Evolutionary conservation across 768 basidiomycete species (phyloP).

Genomic region (Agaricus subrufescens): DNA sequence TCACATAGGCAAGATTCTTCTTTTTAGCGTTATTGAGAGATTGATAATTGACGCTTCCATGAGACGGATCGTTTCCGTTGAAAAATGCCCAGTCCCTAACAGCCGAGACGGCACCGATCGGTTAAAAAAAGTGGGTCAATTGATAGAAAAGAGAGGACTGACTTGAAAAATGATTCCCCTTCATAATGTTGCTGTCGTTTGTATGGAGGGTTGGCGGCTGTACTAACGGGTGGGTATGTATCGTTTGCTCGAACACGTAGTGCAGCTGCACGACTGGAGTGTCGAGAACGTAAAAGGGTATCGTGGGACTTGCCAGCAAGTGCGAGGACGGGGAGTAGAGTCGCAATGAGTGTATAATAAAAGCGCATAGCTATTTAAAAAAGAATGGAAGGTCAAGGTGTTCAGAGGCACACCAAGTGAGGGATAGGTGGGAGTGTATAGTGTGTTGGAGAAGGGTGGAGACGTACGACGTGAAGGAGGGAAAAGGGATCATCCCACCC

Average conservation of each 20-base stretch:
- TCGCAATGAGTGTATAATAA: constrained; percentile 1
- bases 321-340: constrained; percentile 1
- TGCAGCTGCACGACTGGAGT: background rate
- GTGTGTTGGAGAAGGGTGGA: too few species aligned
- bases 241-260: background rate
- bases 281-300: background rate
- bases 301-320: constrained; percentile 7
- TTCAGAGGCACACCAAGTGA: too few species aligned
- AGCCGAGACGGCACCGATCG: background rate
- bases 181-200: constrained; percentile 30
- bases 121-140: background rate
- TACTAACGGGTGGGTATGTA: background rate
- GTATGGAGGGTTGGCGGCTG: constrained; percentile 13
- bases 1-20: constrained; percentile 57
- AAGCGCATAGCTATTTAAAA: background rate
- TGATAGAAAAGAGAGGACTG: constrained; percentile 8
- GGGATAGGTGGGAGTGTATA: too few species aligned
- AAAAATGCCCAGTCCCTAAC: constrained; percentile 65
- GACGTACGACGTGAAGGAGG: too few species aligned
- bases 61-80: constrained; percentile 56
- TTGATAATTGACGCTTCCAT: constrained; percentile 64
- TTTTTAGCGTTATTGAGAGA: constrained; percentile 38
- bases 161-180: constrained; percentile 61
- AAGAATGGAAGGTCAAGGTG: background rate
- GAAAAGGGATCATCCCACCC: too few species aligned